Evolutionary conservation across 2,329 filamentous ascomycete species (phyloP).

Genomic region (Beauveria bassiana): DNA sequence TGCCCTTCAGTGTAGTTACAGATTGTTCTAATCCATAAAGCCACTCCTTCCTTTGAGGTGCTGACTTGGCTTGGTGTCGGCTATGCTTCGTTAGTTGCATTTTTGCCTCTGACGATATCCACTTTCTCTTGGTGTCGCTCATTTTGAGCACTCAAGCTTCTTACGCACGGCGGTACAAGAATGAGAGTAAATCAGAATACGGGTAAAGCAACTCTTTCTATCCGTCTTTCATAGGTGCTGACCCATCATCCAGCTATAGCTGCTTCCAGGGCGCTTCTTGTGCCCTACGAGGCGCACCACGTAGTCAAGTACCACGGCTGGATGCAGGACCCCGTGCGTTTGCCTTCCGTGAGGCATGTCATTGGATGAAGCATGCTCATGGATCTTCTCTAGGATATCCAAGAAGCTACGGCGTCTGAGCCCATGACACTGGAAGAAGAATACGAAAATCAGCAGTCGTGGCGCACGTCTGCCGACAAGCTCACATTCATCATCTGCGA

Average conservation of each 20-base stretch:
- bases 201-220: neutral
- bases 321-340: constrained; percentile 72
- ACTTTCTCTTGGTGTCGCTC: neutral
- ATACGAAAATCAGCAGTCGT: constrained; percentile 83
- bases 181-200: constrained; percentile 1
- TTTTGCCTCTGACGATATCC: neutral
- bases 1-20: no score
- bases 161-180: neutral
- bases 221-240: rapidly evolving
- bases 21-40: no score
- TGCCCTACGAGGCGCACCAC: constrained; percentile 77
- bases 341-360: neutral
- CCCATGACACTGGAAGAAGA: constrained; percentile 73
- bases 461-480: constrained; percentile 77
- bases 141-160: neutral
- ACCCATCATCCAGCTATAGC: constrained; percentile 49
- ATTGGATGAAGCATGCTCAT: neutral
- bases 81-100: constrained; percentile 7
- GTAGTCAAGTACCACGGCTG: constrained; percentile 78
- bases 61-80: neutral
- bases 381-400: constrained; percentile 51
- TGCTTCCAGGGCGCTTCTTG: constrained; percentile 60
- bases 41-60: no score
- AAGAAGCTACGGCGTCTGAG: constrained; percentile 80
- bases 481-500: constrained; percentile 82